Conservation (phyloP, 2,329 filamentous ascomycete species). For the Chrysoporthe deuterocubensis region DNA sequence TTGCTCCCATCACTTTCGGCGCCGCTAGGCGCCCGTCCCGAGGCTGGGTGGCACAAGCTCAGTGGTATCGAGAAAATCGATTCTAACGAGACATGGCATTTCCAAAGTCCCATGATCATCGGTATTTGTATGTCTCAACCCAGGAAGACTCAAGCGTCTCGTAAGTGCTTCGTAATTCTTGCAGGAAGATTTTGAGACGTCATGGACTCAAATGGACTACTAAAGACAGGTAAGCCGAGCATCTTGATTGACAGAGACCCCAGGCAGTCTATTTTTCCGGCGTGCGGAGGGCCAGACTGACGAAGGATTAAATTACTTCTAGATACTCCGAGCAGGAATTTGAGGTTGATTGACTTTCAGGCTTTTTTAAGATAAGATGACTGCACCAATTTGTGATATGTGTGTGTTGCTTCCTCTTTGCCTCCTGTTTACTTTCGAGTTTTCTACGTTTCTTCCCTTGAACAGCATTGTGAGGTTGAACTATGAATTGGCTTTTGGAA, state of each 20-base stretch:
- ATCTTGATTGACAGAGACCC: no score
- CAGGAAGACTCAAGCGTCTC: not conserved
- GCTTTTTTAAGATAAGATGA: no score
- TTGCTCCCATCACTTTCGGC: not conserved
- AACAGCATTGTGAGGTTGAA: no score
- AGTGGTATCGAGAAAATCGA: not conserved
- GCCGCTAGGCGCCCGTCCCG: not conserved
- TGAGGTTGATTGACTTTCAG: no score
- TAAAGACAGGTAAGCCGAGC: no score
- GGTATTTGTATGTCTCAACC: not conserved
- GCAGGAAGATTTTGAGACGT: no score
- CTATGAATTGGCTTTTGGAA: no score
- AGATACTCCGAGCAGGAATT: no score
- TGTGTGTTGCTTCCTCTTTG: not conserved
- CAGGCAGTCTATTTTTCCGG: no score
- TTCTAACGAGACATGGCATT: not conserved
- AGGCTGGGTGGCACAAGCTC: not conserved
- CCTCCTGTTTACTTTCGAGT: not conserved
- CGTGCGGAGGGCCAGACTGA: not conserved
- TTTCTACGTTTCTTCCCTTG: not conserved
- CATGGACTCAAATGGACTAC: no score
- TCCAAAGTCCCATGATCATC: not conserved
- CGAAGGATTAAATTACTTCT: not conserved
- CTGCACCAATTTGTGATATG: not conserved
- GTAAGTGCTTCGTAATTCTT: no score